These are phyloP conservation scores for Chimonanthus salicifolius DNA, from an alignment of 164 flowering plant genomes.

Conservation along the genomic window DNA sequence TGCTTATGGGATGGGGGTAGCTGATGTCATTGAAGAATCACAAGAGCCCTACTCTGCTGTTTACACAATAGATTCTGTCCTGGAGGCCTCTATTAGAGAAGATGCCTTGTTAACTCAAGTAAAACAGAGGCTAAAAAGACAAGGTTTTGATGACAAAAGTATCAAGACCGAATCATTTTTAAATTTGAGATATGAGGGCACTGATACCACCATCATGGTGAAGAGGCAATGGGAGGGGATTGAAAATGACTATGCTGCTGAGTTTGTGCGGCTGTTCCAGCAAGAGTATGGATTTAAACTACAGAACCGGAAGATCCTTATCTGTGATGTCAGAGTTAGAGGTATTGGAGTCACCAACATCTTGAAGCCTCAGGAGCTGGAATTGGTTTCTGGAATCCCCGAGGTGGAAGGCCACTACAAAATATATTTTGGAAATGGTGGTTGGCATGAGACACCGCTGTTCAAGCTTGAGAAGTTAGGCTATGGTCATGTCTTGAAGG, in stretches of 20 bases:
- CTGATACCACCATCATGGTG: conserved; percentile 98
- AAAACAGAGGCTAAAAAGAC: conserved; percentile 54
- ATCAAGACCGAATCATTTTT: conserved; percentile 63
- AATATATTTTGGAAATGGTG: conserved; percentile 65
- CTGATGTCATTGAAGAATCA: conserved; percentile 92
- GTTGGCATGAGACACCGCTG: conserved; percentile 72
- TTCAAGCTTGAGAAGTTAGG: conserved; percentile 82
- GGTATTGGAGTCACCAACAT: conserved; percentile 87
- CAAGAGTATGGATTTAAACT: conserved; percentile 91
- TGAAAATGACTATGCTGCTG: conserved; percentile 51
- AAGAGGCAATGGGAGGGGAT: conserved; percentile 37
- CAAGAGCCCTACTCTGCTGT: conserved; percentile 92
- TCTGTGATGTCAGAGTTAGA: conserved; percentile 91
- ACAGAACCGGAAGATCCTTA: conserved; percentile 68
- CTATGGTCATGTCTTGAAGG: conserved; percentile 54
- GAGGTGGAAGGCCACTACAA: conserved; percentile 51
- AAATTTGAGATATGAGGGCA: conserved; percentile 91
- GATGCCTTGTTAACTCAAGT: conserved; percentile 49
- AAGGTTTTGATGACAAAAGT: conserved; percentile 66
- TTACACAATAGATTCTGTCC: conserved; percentile 54
- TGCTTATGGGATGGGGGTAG: conserved; percentile 99
- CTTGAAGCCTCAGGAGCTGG: conserved; percentile 52
- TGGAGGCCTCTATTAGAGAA: conserved; percentile 66
- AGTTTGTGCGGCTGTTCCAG: conserved; percentile 75
- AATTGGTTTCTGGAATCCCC: conserved; percentile 36